Conservation (phyloP, 495 filamentous ascomycete genomes). For the Neohortaea acidophila region DNA sequence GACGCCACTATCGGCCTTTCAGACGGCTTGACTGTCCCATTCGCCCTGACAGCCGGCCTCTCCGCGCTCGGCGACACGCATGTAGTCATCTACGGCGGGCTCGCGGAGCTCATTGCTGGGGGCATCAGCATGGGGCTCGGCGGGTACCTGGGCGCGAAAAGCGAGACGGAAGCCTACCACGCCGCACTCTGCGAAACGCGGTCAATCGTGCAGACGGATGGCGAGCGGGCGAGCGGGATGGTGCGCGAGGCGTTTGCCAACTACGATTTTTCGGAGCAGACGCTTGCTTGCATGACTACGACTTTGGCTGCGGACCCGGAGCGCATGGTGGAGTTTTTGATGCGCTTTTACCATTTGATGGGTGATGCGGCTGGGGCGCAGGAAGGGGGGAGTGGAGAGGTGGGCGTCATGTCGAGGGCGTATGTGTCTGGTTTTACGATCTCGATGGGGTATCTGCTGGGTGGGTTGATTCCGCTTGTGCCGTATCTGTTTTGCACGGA, state of each 20-base stretch:
- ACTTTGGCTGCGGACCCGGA: not conserved
- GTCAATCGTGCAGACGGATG: constrained; percentile 8
- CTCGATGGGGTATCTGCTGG: constrained; percentile 56
- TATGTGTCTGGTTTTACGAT: constrained; percentile 36
- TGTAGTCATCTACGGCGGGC: constrained; percentile 42
- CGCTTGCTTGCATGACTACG: not conserved
- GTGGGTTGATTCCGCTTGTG: constrained; percentile 56
- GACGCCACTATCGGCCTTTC: constrained; percentile 20
- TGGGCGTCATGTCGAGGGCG: no score
- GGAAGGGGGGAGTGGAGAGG: no score
- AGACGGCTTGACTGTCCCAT: constrained; percentile 19
- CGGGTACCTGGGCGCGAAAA: constrained; percentile 51
- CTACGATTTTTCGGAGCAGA: constrained; percentile 10
- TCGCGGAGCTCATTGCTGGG: constrained; percentile 43
- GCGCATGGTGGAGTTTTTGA: constrained; percentile 15
- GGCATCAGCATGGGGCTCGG: constrained; percentile 38
- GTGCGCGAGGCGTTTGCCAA: constrained; percentile 4
- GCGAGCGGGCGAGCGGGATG: constrained; percentile 1
- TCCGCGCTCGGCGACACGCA: constrained; percentile 39
- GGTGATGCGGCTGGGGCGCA: constrained; percentile 7
- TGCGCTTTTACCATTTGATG: constrained; percentile 15
- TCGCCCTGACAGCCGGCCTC: constrained; percentile 24
- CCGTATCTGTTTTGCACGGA: constrained; percentile 55
- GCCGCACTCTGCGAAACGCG: constrained; percentile 8
- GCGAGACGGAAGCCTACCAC: constrained; percentile 35